Conservation (phyloP, 2,329 filamentous ascomycete genomes). For the Neofusicoccum cordaticola region DNA sequence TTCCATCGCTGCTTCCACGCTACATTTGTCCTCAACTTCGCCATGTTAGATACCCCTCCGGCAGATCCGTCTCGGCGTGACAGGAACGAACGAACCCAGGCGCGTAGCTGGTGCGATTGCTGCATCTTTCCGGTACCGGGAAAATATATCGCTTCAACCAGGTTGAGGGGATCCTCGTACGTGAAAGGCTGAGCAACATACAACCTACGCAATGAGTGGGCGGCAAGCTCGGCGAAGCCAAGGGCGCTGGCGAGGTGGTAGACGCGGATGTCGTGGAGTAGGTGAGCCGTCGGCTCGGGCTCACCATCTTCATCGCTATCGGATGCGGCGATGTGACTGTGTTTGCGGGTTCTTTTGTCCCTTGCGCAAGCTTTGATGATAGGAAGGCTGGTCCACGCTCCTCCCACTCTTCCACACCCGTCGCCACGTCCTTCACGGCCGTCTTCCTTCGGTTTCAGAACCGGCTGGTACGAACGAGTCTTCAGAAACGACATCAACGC, state of each 20-base stretch:
- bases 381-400: neutral
- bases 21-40: neutral
- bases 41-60: neutral
- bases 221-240: constrained; percentile 37
- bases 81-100: neutral
- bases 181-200: neutral
- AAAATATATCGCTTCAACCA: neutral
- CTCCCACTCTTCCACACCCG: neutral
- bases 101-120: neutral
- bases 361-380: neutral
- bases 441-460: constrained; percentile 11
- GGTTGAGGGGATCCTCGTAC: neutral
- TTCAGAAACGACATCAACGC: neutral
- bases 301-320: neutral
- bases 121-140: neutral
- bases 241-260: constrained; percentile 34
- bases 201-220: constrained; percentile 30
- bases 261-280: constrained; percentile 27
- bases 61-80: neutral
- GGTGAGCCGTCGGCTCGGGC: neutral
- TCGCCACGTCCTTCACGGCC: too few relatives aligned
- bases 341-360: neutral
- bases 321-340: neutral
- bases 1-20: neutral
- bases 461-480: neutral